Percentiles rank a stretch among this genome's conserved stretches.
These are phyloP conservation scores for Neopestalotiopsis rosae DNA, from an alignment of 2,329 filamentous ascomycete genomes.

Conservation along the genomic window DNA sequence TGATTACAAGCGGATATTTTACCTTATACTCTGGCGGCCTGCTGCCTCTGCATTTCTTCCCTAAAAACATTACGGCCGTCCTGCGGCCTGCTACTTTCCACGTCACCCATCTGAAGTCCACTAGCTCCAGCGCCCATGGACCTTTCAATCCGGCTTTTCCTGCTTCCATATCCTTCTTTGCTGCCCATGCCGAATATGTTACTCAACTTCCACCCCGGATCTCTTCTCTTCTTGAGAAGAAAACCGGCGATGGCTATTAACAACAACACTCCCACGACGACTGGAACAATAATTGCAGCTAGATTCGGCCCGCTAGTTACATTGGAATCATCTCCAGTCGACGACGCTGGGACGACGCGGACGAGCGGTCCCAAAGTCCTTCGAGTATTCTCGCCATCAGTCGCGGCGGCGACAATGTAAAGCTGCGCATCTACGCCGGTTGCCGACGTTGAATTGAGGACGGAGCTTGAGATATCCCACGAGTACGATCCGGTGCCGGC, in stretches of 20 bases:
- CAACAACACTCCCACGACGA: conserved; percentile 13
- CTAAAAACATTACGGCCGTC: conserved; percentile 16
- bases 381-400: neutral
- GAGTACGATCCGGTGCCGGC: conserved; percentile 12
- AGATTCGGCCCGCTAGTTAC: neutral
- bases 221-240: conserved; percentile 11
- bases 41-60: conserved; percentile 15
- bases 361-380: conserved; percentile 13
- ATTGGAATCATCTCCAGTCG: neutral
- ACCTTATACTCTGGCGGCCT: conserved; percentile 4
- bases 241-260: conserved; percentile 2
- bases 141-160: conserved; percentile 11
- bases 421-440: conserved; percentile 4
- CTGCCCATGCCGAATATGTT: conserved; percentile 3
- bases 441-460: conserved; percentile 3
- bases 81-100: conserved; percentile 7
- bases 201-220: conserved; percentile 11
- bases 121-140: neutral
- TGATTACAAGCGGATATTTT: neutral
- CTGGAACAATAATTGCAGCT: conserved; percentile 12
- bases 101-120: conserved; percentile 3
- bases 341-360: neutral
- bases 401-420: conserved; percentile 6
- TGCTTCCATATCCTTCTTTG: conserved; percentile 1
- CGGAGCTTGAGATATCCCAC: conserved; percentile 7